Evolutionary conservation across 192 early-diverging fungal species (phyloP), one percentile per base, ranked within the genome.

Genomic region (Coemansia sp.): DNA sequence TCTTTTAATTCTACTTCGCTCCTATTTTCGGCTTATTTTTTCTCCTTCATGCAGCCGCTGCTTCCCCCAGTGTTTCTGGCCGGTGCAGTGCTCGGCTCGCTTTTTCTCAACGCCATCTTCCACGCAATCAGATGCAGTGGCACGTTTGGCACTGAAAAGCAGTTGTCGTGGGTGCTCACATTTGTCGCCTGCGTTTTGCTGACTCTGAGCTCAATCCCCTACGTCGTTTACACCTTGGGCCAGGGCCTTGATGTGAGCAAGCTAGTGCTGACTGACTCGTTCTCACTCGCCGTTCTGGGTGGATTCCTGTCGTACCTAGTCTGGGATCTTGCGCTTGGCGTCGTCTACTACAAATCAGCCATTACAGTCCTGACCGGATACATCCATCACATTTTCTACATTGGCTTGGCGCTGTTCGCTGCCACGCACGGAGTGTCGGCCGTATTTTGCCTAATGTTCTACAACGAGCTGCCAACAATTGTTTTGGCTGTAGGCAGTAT

Each of bases 321-420:
- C n/a, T 65, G 75, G 59, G 89, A 90, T 70, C 67, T 90, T 7
- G 49, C 49, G 1, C 61, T 90, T 12, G 89, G 89, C 6, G n/a
- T 63, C 9, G 10, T 84, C 19, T 85, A 74, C 60, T 89, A 90
- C 66, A 79, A 75, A 12, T 71, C 79, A 10, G 78, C 79, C 7
- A 88, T 90, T 35, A 77, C 73, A 24, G 17, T 71, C 3, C 42
- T 88, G 38, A 87, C 80, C 9, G 89, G 88, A 6, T 90, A 86
- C 70, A 81, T 89, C 35, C 89, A 90, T 70, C 89, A 90, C 60
- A 81, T 76, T 20, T 64, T 84, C 32, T 90, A 87, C 59, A 74
- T 74, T n/a, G 59, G 59, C 3, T 42, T 79, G 19, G 36, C 62
- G 0, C 17, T 84, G 10, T 70, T 76, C 65, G 60, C 84, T 17